These are phyloP conservation scores for Taxillus chinensis DNA, from an alignment of 164 flowering plant genomes.

Conservation along the genomic window DNA sequence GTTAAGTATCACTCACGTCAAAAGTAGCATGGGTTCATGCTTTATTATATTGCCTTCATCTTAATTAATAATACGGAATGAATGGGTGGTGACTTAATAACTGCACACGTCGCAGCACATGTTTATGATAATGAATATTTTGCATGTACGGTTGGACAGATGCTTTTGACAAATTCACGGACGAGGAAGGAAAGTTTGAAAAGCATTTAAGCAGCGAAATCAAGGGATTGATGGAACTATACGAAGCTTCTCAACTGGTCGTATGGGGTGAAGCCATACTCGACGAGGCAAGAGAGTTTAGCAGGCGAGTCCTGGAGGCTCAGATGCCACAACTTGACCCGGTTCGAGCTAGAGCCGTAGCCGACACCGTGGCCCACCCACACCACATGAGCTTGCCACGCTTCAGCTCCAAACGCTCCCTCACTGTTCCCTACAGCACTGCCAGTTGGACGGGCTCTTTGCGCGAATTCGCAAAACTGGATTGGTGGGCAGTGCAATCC, in stretches of 20 bases:
- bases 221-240: background rate
- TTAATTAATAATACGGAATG: background rate
- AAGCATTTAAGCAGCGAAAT: conserved; percentile 7
- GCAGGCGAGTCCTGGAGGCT: background rate
- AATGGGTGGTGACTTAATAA: background rate
- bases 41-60: too few species aligned
- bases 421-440: background rate
- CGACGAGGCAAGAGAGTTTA: background rate
- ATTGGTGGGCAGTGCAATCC: background rate
- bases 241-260: background rate
- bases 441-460: background rate
- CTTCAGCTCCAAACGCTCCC: conserved; percentile 17
- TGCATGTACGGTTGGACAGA: conserved; percentile 10
- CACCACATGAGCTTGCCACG: conserved; percentile 35
- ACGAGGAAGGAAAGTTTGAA: conserved; percentile 20
- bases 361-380: conserved; percentile 26
- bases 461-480: background rate
- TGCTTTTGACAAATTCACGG: conserved; percentile 25
- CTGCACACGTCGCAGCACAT: background rate
- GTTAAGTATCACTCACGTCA: too few species aligned
- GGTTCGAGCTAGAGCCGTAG: conserved; percentile 12
- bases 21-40: too few species aligned
- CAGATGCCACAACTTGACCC: conserved; percentile 1
- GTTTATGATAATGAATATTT: background rate
- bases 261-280: background rate